phyloP scores from a whole-genome alignment of 176 grass and related monocot species.

The Carex scoparia region DNA sequence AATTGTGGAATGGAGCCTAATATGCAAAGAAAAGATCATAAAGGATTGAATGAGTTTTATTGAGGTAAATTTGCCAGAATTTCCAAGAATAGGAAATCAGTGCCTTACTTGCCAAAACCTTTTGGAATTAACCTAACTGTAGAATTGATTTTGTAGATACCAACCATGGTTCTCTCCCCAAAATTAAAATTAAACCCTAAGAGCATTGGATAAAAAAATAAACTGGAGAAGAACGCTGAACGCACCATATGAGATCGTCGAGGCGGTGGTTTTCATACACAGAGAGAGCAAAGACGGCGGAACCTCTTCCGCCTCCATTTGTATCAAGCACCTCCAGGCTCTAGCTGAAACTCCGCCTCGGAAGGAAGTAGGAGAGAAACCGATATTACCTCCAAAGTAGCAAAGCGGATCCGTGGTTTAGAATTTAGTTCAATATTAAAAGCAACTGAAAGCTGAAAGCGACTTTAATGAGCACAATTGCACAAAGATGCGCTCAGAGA shows the following conservation, averaged over 20 bases:
- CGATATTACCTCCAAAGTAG: background rate
- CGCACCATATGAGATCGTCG: conserved; percentile 22
- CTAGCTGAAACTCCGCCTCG: background rate
- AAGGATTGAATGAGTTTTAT: background rate
- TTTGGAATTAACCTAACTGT: background rate
- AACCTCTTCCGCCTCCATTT: conserved; percentile 1
- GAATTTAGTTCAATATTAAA: too few species aligned
- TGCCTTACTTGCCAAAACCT: background rate
- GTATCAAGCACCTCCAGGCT: background rate
- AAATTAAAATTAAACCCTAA: background rate
- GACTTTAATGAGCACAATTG: too few species aligned
- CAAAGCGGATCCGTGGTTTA: background rate
- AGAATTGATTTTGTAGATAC: background rate
- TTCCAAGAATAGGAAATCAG: background rate
- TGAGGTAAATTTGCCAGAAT: background rate
- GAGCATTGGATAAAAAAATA: background rate
- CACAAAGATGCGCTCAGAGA: too few species aligned
- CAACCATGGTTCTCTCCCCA: background rate
- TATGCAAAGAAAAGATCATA: background rate
- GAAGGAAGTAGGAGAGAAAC: background rate
- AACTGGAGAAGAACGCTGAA: background rate
- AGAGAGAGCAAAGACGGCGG: conserved; percentile 27
- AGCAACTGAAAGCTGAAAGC: too few species aligned
- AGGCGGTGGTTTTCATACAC: conserved; percentile 20
- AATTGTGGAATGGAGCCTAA: background rate